These are phyloP conservation scores for Ulvella scutata DNA, from an alignment of 139 green algal species.

Conservation along the genomic window DNA sequence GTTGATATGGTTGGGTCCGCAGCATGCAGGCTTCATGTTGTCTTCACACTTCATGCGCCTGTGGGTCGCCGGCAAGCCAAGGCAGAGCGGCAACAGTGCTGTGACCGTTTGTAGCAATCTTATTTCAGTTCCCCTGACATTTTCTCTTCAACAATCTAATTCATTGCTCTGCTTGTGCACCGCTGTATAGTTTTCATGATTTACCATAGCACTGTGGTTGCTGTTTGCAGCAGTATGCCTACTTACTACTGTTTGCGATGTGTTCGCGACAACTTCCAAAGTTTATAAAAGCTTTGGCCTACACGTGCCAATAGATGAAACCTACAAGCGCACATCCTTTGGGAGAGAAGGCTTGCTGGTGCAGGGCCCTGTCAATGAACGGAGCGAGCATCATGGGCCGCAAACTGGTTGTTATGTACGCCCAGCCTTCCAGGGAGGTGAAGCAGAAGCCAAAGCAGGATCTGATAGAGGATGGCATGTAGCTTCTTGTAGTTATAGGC, in stretches of 20 bases:
- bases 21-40: background rate
- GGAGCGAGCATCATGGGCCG: constrained; percentile 36
- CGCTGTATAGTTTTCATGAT: no score
- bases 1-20: background rate
- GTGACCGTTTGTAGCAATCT: background rate
- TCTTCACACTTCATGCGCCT: background rate
- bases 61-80: background rate
- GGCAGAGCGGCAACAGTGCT: background rate
- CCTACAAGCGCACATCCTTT: no score
- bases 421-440: constrained; percentile 23
- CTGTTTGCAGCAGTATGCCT: no score
- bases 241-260: no score
- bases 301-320: no score
- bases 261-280: no score
- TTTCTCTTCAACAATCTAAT: no score
- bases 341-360: no score
- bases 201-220: no score
- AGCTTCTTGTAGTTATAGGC: no score
- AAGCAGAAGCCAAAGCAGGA: background rate
- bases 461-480: background rate
- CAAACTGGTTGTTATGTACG: constrained; percentile 52
- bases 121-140: background rate
- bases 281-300: no score
- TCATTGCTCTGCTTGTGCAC: no score
- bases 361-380: constrained; percentile 42